These are phyloP conservation scores for Sordaria brevicollis DNA, from an alignment of 495 filamentous ascomycete species.

Conservation along the genomic window DNA sequence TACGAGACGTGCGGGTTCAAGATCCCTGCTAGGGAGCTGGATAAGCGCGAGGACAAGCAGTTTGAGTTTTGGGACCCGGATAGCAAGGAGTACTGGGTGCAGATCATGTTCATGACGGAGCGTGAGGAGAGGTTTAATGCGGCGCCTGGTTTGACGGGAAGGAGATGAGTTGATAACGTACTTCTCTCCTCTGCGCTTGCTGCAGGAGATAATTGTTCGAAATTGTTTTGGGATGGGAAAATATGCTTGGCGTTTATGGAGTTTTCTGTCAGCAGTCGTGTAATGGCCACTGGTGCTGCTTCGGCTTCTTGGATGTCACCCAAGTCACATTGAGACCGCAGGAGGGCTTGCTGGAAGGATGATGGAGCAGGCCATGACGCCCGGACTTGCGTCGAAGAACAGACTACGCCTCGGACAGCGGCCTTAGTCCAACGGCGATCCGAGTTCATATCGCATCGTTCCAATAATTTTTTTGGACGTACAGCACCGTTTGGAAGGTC, in stretches of 20 bases:
- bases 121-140: constrained; percentile 90
- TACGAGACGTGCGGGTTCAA: constrained; percentile 98
- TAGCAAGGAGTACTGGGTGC: constrained; percentile 96
- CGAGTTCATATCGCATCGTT: background rate
- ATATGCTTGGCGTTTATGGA: background rate
- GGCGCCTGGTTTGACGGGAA: constrained; percentile 70
- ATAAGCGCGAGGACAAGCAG: constrained; percentile 74
- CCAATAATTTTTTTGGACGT: background rate
- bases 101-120: constrained; percentile 98
- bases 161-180: constrained; percentile 26
- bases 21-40: constrained; percentile 87
- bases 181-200: background rate
- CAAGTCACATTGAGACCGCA: background rate
- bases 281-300: background rate
- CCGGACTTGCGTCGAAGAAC: background rate
- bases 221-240: background rate
- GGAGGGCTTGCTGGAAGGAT: background rate
- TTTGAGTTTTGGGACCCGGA: constrained; percentile 96
- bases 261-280: background rate
- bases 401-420: background rate
- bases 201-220: background rate
- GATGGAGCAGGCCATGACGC: background rate
- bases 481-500: background rate
- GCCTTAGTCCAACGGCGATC: background rate
- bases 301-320: background rate